Evolutionary conservation across 1,284 basidiomycete genomes (phyloP).

Genomic region (Fereydounia khargensis): DNA sequence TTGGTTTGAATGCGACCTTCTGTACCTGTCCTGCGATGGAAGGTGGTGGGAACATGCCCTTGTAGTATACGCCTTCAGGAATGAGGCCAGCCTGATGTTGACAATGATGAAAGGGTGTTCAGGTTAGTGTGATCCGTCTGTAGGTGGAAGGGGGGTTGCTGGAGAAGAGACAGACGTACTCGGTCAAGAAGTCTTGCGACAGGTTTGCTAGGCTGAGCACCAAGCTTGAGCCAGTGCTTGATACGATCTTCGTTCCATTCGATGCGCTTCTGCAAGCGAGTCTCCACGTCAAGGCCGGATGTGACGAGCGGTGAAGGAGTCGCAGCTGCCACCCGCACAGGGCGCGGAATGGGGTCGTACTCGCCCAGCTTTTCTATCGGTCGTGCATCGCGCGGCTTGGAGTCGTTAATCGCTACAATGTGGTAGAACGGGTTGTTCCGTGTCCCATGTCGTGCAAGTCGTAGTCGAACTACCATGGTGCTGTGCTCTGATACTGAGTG

Average conservation of each 20-base stretch:
- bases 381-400: slow-evolving; percentile 76
- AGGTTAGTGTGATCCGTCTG: too few relatives aligned
- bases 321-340: not conserved
- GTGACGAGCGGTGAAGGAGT: slow-evolving; percentile 17
- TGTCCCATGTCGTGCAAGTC: slow-evolving; percentile 79
- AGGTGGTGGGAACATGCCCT: slow-evolving; percentile 41
- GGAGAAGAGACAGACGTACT: slow-evolving; percentile 63
- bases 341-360: slow-evolving; percentile 69
- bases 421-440: slow-evolving; percentile 80
- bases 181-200: slow-evolving; percentile 75
- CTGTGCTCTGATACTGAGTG: too few relatives aligned
- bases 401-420: slow-evolving; percentile 78
- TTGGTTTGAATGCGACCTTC: too few relatives aligned
- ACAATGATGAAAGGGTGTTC: not conserved
- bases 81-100: slow-evolving; percentile 33
- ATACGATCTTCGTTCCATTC: slow-evolving; percentile 89
- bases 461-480: slow-evolving; percentile 77
- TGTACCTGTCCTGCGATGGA: too few relatives aligned
- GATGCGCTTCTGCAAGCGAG: slow-evolving; percentile 67
- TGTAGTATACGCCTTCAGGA: slow-evolving; percentile 38
- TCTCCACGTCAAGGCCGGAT: slow-evolving; percentile 15
- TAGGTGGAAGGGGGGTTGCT: too few relatives aligned
- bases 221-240: slow-evolving; percentile 80
- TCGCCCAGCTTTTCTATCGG: slow-evolving; percentile 86
- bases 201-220: slow-evolving; percentile 76